Base-by-base conservation (phyloP, 1,139 yeast species). In the Hyphopichia fennica region DNA sequence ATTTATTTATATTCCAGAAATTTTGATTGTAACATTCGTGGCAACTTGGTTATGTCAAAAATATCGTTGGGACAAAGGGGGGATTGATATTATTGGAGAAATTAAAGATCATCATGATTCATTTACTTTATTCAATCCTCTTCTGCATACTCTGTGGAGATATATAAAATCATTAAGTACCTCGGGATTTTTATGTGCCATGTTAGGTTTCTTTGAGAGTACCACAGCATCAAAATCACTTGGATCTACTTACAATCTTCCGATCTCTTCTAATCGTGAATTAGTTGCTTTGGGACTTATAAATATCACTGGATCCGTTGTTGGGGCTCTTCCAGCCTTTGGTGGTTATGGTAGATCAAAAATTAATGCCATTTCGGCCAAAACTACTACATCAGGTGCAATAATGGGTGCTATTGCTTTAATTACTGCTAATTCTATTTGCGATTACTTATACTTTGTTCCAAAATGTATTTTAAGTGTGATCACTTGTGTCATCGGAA, bases 341-440 rank as follows among this genome's bases (percentile, higher is more conserved):
- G 99, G 99, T 2, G 98, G 99, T 0, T 93, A 93, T 57, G 98
- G 97, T 1, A 77, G 99, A 58, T 84, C 95, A 30, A 91, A 87
- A 56, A 83, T 93, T 45, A 93, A 93, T 63, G 87, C 93, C 1
- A 70, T 89, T 37, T 82, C 93, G 10, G 98, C 96, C 0, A 81
- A 81, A 50, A 87, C 96, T 0, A 93, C 95, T 5, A 70, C 86
- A 63, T 80, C 95, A 35, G 96, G 96, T 0, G 81, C 83, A 2
- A 78, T 88, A 6, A 85, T 91, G 84, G 95, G 96, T 0, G 25
- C 79, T 1, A 73, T 84, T 14, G 84, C 97, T 0, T 61, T 90
- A 35, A 51, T 87, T 14, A 82, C 90, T 3, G 79, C 87, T 1
- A 69, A 72, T 34, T 84, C 69, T 48, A 67, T 88, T 36, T 67